A percentile compares a stretch with the other conserved stretches of the same genome.
These are phyloP conservation scores for Pleurotus pulmonarius DNA, from an alignment of 768 basidiomycete genomes.

Conservation along the genomic window DNA sequence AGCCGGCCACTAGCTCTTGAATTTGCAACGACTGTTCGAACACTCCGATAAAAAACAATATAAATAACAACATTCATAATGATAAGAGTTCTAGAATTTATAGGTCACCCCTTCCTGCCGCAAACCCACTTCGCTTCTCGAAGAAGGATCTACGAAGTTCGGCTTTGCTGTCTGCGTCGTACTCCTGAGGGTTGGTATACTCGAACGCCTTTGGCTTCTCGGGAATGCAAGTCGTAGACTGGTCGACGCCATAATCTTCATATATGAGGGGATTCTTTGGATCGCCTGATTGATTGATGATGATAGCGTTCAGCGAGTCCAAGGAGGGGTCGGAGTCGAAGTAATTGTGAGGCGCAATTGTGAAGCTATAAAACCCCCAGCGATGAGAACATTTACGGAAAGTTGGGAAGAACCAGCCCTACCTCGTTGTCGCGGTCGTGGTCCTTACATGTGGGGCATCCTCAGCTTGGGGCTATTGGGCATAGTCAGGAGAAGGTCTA, in stretches of 20 bases:
- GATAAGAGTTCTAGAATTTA: no score
- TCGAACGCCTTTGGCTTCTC: conserved; percentile 18
- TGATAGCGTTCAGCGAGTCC: conserved; percentile 52
- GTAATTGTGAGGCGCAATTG: conserved; percentile 61
- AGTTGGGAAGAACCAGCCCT: conserved; percentile 6
- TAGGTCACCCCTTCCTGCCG: no score
- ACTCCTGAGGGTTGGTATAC: conserved; percentile 2
- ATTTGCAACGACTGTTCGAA: no score
- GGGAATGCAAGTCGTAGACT: conserved; percentile 22
- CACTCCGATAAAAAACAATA: no score
- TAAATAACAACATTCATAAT: no score
- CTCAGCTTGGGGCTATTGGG: conserved; percentile 52
- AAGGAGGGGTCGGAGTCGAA: conserved; percentile 61
- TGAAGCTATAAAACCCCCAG: conserved; percentile 34
- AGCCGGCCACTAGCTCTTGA: no score
- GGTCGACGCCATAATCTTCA: conserved; percentile 53
- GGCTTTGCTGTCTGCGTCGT: conserved; percentile 4
- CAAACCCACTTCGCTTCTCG: no score
- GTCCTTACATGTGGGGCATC: conserved; percentile 61
- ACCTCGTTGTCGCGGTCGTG: conserved; percentile 53
- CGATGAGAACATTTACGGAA: background rate
- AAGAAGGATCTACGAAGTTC: no score
- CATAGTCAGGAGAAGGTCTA: background rate
- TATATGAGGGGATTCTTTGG: conserved; percentile 34
- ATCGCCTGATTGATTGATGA: conserved; percentile 34